Evolutionary conservation across 108 stramenopile genomes (phyloP).

Genomic region (Phaeodactylum tricornutum): DNA sequence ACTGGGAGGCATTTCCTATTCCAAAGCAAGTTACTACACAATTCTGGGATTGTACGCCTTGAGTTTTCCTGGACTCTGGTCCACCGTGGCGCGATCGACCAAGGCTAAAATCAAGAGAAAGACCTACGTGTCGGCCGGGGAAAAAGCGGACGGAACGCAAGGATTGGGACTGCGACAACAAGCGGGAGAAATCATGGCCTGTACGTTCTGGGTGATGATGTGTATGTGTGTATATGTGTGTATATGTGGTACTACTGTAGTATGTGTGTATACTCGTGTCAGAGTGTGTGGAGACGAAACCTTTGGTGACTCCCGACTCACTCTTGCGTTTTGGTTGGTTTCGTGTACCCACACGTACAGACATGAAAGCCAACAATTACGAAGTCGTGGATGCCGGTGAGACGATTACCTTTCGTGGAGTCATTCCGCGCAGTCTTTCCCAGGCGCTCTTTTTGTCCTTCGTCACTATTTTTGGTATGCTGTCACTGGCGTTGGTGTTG

Average conservation of each 20-base stretch:
- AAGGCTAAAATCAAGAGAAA: constrained; percentile 83
- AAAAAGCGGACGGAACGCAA: constrained; percentile 20
- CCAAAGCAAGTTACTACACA: constrained; percentile 83
- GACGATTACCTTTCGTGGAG: constrained; percentile 84
- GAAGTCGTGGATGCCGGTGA: constrained; percentile 87
- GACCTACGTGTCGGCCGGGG: constrained; percentile 68
- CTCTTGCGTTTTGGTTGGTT: background rate
- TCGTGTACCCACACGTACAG: too few relatives aligned
- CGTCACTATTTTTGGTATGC: constrained; percentile 81
- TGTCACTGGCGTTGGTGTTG: constrained; percentile 82
- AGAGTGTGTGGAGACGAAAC: background rate
- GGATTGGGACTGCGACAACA: constrained; percentile 65
- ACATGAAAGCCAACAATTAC: constrained; percentile 94
- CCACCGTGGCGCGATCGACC: constrained; percentile 82
- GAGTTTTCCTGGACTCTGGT: constrained; percentile 88
- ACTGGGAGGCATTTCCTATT: constrained; percentile 45
- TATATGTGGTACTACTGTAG: background rate
- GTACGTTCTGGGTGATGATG: constrained; percentile 27
- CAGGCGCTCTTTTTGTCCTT: constrained; percentile 92
- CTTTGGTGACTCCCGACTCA: too few relatives aligned
- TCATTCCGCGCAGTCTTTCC: constrained; percentile 63
- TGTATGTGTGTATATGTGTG: too few relatives aligned
- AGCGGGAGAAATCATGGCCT: constrained; percentile 94
- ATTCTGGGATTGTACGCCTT: constrained; percentile 80
- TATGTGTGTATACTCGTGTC: background rate